Conservation (phyloP, 345 rosid genomes). For the Syzygium grande region DNA sequence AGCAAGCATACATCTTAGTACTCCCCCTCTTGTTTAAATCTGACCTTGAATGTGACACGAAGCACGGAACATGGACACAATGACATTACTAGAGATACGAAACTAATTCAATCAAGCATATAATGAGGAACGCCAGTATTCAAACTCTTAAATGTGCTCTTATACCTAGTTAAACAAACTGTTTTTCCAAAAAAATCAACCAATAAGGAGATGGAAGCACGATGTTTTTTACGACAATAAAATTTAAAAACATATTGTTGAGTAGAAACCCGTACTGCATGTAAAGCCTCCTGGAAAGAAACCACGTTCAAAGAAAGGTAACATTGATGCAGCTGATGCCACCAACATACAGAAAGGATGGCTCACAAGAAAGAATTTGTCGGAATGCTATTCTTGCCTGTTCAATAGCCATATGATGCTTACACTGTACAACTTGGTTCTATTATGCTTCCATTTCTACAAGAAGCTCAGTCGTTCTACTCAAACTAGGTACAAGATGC, state of each 20-base stretch:
- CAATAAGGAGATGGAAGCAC: background rate
- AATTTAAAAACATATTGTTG: background rate
- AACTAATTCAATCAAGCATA: background rate
- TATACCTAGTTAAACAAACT: background rate
- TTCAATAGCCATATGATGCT: background rate
- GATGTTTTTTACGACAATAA: background rate
- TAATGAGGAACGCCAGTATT: background rate
- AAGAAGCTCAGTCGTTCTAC: background rate
- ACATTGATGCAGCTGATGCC: background rate
- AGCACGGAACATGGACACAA: background rate
- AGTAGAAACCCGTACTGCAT: background rate
- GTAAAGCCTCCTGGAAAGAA: background rate
- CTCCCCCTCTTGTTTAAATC: background rate
- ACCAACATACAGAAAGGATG: background rate
- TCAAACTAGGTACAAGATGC: background rate
- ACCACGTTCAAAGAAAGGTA: background rate
- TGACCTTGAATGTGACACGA: background rate
- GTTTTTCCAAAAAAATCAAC: background rate
- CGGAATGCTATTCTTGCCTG: background rate
- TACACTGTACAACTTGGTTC: background rate
- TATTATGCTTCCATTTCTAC: background rate
- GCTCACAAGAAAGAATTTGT: background rate
- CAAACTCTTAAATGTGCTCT: background rate
- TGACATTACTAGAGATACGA: background rate
- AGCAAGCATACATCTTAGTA: background rate